Conservation (phyloP, 805 yeast genomes). For the Sugiyamaella valdiviana region DNA sequence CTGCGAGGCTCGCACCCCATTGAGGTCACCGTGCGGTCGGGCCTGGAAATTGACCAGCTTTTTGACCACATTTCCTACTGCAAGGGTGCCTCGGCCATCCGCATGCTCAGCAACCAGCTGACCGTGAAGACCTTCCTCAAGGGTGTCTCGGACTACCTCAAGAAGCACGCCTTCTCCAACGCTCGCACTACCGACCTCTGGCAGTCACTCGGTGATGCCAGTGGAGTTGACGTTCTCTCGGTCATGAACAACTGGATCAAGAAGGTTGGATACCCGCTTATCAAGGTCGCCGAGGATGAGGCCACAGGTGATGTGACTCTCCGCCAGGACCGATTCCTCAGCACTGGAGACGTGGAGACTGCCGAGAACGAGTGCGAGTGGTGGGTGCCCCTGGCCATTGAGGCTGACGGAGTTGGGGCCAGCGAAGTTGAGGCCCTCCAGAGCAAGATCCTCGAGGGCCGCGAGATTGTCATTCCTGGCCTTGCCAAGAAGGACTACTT, state of each 20-base stretch:
- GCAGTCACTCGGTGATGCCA: constrained; percentile 62
- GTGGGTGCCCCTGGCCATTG: constrained; percentile 33
- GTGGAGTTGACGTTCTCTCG: constrained; percentile 63
- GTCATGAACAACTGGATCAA: constrained; percentile 81
- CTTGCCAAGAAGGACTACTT: constrained; percentile 17
- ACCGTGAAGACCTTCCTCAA: constrained; percentile 71
- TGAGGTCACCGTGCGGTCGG: constrained; percentile 73
- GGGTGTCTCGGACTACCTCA: constrained; percentile 73
- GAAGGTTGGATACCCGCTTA: constrained; percentile 70
- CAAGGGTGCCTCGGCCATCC: constrained; percentile 71
- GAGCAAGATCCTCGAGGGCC: constrained; percentile 28
- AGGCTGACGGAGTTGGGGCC: constrained; percentile 18
- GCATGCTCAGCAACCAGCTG: constrained; percentile 74
- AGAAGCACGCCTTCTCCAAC: constrained; percentile 70
- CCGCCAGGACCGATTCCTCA: constrained; percentile 66
- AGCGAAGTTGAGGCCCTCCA: constrained; percentile 12
- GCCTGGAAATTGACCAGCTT: constrained; percentile 76
- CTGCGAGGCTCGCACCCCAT: constrained; percentile 80
- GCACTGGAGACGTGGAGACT: constrained; percentile 69
- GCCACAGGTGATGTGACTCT: constrained; percentile 42
- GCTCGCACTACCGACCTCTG: constrained; percentile 73
- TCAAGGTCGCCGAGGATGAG: constrained; percentile 55
- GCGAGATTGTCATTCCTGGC: constrained; percentile 14
- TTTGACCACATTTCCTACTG: constrained; percentile 80
- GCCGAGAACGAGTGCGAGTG: constrained; percentile 66